Conservation (phyloP, 140 eudicot genomes). For the Erigeron philadelphicus region DNA sequence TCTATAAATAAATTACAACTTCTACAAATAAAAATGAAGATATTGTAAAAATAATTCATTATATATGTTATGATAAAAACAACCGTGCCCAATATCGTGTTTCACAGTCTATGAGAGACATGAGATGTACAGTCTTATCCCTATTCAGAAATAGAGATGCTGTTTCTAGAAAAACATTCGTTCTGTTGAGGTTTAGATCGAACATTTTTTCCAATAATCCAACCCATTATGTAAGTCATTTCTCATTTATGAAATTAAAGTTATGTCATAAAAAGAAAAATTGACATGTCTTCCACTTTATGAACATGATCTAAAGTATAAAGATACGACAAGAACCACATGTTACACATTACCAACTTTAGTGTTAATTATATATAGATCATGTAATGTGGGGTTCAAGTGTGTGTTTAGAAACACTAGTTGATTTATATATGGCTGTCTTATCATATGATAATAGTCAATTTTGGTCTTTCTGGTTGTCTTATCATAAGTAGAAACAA, state of each 20-base stretch:
- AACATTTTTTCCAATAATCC: too few species aligned
- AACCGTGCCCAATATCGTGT: too few species aligned
- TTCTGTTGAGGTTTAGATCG: too few species aligned
- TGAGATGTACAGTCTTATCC: too few species aligned
- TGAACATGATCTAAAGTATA: slow-evolving; percentile 17
- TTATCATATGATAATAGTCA: slow-evolving; percentile 10
- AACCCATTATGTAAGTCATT: too few species aligned
- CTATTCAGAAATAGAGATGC: too few species aligned
- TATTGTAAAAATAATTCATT: not conserved
- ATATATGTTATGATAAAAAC: too few species aligned
- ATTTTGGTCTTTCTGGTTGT: slow-evolving; percentile 20
- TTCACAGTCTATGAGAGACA: too few species aligned
- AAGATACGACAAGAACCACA: slow-evolving; percentile 14
- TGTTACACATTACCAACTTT: slow-evolving; percentile 15
- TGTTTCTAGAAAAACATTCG: too few species aligned
- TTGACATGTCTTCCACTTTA: slow-evolving; percentile 8
- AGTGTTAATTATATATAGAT: slow-evolving; percentile 2
- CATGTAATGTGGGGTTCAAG: slow-evolving; percentile 21
- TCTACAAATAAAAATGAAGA: not conserved
- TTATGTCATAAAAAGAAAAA: not conserved
- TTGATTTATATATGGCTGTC: slow-evolving; percentile 3
- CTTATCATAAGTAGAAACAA: slow-evolving; percentile 12
- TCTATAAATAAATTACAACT: not conserved
- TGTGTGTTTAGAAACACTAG: not conserved
- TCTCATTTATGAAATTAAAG: not conserved